A percentile compares a stretch with the other conserved stretches of the same genome.
These are phyloP conservation scores for Stemphylium beticola DNA, from an alignment of 2,329 filamentous ascomycete genomes.

Conservation along the genomic window DNA sequence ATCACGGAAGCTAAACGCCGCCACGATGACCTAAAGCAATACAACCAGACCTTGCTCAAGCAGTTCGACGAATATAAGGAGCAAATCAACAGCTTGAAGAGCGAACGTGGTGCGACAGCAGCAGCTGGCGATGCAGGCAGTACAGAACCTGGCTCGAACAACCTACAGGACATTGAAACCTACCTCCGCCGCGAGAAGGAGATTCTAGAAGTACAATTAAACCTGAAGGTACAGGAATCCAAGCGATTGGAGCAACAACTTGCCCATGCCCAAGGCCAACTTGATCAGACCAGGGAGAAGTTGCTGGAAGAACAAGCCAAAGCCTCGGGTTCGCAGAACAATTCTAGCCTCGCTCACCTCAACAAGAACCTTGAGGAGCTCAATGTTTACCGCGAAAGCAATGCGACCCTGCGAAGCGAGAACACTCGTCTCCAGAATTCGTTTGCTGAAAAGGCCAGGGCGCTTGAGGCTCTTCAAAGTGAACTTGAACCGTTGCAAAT, in stretches of 20 bases:
- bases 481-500: slow-evolving; percentile 83
- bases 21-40: slow-evolving; percentile 81
- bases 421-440: slow-evolving; percentile 78
- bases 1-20: slow-evolving; percentile 77
- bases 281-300: slow-evolving; percentile 87
- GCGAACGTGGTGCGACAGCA: slow-evolving; percentile 64
- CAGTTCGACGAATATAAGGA: slow-evolving; percentile 83
- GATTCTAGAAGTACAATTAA: slow-evolving; percentile 95
- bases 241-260: slow-evolving; percentile 91
- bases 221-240: slow-evolving; percentile 84
- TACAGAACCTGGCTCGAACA: slow-evolving; percentile 68
- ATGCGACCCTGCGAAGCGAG: slow-evolving; percentile 86
- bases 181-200: slow-evolving; percentile 96
- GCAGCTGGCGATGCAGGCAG: slow-evolving; percentile 60
- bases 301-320: slow-evolving; percentile 85
- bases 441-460: slow-evolving; percentile 74
- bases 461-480: slow-evolving; percentile 74
- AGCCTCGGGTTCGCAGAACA: slow-evolving; percentile 73
- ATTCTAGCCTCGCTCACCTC: slow-evolving; percentile 83
- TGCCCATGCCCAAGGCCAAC: slow-evolving; percentile 82
- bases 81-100: slow-evolving; percentile 81
- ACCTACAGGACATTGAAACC: slow-evolving; percentile 86
- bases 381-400: slow-evolving; percentile 95
- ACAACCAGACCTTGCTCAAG: slow-evolving; percentile 88
- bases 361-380: slow-evolving; percentile 95